Evolutionary conservation across 306 rosid genomes (phyloP).

Genomic region (Dryas alaskensis): DNA sequence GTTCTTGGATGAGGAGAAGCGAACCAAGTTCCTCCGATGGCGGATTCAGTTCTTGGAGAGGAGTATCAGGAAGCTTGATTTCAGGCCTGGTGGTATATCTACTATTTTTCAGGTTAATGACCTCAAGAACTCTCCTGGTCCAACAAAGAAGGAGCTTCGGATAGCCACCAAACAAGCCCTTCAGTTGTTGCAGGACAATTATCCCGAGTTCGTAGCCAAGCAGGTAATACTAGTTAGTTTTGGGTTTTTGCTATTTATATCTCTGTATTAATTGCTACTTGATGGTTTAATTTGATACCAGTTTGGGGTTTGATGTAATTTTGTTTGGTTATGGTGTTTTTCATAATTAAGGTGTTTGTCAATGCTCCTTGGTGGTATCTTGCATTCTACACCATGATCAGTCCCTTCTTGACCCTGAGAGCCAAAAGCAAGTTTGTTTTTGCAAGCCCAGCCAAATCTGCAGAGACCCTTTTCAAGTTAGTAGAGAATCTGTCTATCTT

Average conservation of each 20-base stretch:
- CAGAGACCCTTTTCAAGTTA: constrained; percentile 70
- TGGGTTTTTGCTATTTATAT: background rate
- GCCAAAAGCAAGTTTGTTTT: constrained; percentile 63
- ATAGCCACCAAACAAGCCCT: constrained; percentile 81
- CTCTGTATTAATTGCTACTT: background rate
- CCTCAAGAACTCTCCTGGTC: constrained; percentile 81
- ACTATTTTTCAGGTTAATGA: constrained; percentile 85
- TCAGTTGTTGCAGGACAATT: constrained; percentile 87
- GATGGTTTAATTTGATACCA: background rate
- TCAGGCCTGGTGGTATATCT: constrained; percentile 55
- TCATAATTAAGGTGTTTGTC: constrained; percentile 46
- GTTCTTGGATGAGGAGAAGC: constrained; percentile 51
- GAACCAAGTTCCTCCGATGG: constrained; percentile 69
- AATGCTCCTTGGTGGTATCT: constrained; percentile 67
- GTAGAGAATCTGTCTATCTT: constrained; percentile 20
- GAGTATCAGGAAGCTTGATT: constrained; percentile 81
- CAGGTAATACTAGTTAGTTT: constrained; percentile 42
- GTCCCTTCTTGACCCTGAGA: constrained; percentile 55
- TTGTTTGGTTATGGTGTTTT: background rate
- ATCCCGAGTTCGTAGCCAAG: constrained; percentile 90
- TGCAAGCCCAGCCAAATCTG: constrained; percentile 40
- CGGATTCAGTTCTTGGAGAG: constrained; percentile 81
- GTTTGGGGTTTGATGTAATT: background rate
- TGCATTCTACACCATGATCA: constrained; percentile 50
- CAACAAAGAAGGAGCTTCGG: constrained; percentile 68